Base-by-base conservation (phyloP, 1,284 basidiomycete genomes). In the Cerrena zonata region DNA sequence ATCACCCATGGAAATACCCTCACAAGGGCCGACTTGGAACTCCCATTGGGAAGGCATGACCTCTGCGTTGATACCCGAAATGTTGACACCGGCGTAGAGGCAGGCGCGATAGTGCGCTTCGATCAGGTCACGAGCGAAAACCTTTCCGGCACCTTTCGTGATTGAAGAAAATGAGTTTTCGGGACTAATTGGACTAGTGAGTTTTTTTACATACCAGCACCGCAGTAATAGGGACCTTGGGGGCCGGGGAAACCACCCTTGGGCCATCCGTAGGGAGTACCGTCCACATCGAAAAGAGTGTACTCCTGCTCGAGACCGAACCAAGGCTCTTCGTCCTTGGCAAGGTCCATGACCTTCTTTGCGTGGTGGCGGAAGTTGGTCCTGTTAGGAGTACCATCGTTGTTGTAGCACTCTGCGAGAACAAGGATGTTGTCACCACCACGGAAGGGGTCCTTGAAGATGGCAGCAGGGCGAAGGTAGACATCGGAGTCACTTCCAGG, bases 11-110 rank as follows among this genome's bases (percentile, higher is more conserved):
- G 90, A 81, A 71, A 99, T 97, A 58, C 95, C 95, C 70, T 90
- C 87, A 68, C 95, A 98, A 38, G 95, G 95, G 55, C 95, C 95
- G 62, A 99, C 94, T 74, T 99, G 96, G 89, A 96, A 99, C 77
- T 99, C 95, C 94, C 94, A 98, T 74, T 99, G 96, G 53, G 94
- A 88, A 24, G 96, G 95, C 95, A 99, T 98, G 62, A 99, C 96
- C 76, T 99, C 96, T 59, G 96, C 96, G 72, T 99, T 99, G 78
- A 99, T 98, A 68, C 96, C 96, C 57, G 92, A 95, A 77, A 98
- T 98, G 77, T 94, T 94, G 74, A 99, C 81, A 62, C 94, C 94
- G 59, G 96, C 79, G 72, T 98, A 97, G 54, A 99, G 82, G 74
- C 95, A 99, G 51, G 89, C 86, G 54, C 92, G 90, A 79, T 99